phyloP scores from a whole-genome alignment of 805 yeast species.

The Ogataea allantospora region DNA sequence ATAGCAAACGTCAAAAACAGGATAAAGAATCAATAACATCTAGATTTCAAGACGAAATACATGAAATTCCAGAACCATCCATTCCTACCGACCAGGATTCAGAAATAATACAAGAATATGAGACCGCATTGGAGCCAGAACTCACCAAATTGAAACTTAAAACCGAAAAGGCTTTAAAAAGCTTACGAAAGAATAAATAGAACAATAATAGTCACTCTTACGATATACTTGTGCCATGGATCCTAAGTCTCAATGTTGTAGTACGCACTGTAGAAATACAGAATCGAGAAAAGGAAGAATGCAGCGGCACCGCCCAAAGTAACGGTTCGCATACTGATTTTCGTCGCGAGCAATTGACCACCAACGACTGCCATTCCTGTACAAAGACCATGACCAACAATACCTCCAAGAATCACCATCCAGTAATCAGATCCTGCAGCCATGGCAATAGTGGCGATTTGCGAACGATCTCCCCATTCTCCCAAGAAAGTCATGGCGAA shows the following conservation, averaged over 20 bases:
- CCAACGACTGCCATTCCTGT: slow-evolving; percentile 90
- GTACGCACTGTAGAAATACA: slow-evolving; percentile 73
- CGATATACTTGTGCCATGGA: neutral
- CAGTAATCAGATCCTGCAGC: slow-evolving; percentile 95
- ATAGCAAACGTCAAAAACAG: slow-evolving; percentile 1
- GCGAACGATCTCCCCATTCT: slow-evolving; percentile 99
- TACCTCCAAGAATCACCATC: slow-evolving; percentile 85
- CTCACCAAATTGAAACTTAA: slow-evolving; percentile 37
- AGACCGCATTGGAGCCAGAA: slow-evolving; percentile 39
- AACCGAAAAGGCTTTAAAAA: slow-evolving; percentile 43
- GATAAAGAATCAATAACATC: neutral
- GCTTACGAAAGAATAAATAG: slow-evolving; percentile 2
- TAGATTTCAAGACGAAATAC: neutral
- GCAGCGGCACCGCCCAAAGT: slow-evolving; percentile 89
- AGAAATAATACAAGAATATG: slow-evolving; percentile 26
- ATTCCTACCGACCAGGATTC: slow-evolving; percentile 4
- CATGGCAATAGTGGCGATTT: slow-evolving; percentile 97
- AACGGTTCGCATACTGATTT: slow-evolving; percentile 86
- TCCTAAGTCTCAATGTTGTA: slow-evolving; percentile 26
- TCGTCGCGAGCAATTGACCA: slow-evolving; percentile 85
- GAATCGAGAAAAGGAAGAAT: slow-evolving; percentile 75
- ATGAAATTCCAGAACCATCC: neutral
- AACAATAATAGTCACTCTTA: slow-evolving; percentile 2
- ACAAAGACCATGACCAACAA: slow-evolving; percentile 85
- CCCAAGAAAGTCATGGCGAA: slow-evolving; percentile 95